phyloP scores from a whole-genome alignment of 306 rosid genomes.

The Quercus cerris region DNA sequence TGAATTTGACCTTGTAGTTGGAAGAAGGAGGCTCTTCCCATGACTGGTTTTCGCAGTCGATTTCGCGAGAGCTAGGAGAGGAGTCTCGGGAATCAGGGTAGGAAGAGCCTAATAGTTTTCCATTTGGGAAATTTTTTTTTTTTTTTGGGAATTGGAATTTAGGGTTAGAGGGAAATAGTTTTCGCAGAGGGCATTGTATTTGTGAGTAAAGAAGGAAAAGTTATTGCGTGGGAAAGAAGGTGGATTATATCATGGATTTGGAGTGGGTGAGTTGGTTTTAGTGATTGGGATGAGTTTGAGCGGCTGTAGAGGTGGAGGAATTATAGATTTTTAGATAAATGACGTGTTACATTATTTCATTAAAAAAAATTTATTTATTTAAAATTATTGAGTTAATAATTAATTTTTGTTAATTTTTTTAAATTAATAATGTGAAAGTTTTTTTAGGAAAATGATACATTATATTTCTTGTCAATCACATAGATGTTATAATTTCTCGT shows the following conservation, averaged over 20 bases:
- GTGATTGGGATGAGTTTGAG: too few relatives aligned
- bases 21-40: constrained; percentile 46
- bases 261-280: too few relatives aligned
- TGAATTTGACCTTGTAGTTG: constrained; percentile 57
- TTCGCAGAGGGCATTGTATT: neutral
- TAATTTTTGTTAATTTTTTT: too few relatives aligned
- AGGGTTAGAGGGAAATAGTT: neutral
- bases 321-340: too few relatives aligned
- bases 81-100: constrained; percentile 72
- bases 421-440: too few relatives aligned
- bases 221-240: neutral
- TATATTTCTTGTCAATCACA: too few relatives aligned
- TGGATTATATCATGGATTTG: neutral
- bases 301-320: neutral
- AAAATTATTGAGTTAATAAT: too few relatives aligned
- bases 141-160: neutral
- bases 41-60: constrained; percentile 47
- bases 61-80: constrained; percentile 73
- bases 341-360: too few relatives aligned
- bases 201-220: neutral
- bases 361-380: too few relatives aligned
- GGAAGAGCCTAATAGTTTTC: constrained; percentile 56
- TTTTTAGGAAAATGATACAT: too few relatives aligned
- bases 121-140: constrained; percentile 25
- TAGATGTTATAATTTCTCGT: too few relatives aligned